Conservation (phyloP, 306 rosid species). For the Fragaria ananassa region DNA sequence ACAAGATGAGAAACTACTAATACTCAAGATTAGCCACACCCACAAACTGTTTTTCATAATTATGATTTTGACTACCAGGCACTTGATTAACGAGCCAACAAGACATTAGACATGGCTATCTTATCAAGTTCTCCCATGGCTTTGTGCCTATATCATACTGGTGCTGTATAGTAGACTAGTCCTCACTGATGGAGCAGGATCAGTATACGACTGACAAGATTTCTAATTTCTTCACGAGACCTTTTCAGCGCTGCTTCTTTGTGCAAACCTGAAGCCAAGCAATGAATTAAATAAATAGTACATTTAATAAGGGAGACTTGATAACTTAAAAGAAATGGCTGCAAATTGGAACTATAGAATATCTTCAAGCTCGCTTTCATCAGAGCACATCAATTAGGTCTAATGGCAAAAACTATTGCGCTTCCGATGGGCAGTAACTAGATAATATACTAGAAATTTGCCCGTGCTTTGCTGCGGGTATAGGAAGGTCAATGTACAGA, state of each 20-base stretch:
- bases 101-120: background rate
- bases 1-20: background rate
- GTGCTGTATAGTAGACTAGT: background rate
- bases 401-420: background rate
- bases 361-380: background rate
- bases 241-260: constrained; percentile 60
- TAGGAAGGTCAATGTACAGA: too few species aligned
- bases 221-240: constrained; percentile 58
- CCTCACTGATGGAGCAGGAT: constrained; percentile 68
- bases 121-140: background rate
- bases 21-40: background rate
- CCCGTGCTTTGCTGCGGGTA: too few species aligned
- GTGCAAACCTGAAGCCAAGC: constrained; percentile 53
- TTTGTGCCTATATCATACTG: background rate
- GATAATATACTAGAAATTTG: too few species aligned
- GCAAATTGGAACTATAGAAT: background rate
- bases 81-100: background rate
- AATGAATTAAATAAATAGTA: background rate
- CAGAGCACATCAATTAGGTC: background rate
- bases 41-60: background rate
- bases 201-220: constrained; percentile 45
- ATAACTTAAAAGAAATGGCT: background rate
- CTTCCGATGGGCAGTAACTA: background rate
- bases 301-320: background rate
- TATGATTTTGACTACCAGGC: background rate